Percentiles rank a stretch among this genome's conserved stretches.
Evolutionary conservation across 164 flowering plant genomes (phyloP).

Genomic region (Platanus orientalis): DNA sequence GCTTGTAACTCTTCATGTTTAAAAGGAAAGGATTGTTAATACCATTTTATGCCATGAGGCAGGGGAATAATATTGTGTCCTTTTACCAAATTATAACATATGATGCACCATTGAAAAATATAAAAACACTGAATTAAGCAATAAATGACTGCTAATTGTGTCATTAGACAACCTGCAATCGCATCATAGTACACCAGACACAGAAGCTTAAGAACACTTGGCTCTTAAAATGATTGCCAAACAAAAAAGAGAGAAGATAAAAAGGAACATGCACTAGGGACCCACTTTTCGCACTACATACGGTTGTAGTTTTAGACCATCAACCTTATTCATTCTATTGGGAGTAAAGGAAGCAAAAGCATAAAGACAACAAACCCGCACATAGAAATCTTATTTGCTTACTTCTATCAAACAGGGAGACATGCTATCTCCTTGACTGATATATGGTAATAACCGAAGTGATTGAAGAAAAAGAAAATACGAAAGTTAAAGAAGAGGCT

Average conservation of each 20-base stretch:
- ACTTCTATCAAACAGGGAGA: background rate
- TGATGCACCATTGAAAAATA: no score
- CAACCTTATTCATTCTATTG: background rate
- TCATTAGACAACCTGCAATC: no score
- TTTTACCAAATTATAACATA: no score
- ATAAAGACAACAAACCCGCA: background rate
- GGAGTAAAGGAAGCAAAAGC: no score
- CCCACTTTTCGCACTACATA: background rate
- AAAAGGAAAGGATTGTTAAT: no score
- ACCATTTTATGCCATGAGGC: no score
- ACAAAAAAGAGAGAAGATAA: background rate
- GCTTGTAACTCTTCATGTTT: no score
- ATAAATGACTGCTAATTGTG: no score
- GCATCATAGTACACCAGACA: background rate
- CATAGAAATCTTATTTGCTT: no score
- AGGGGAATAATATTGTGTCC: no score
- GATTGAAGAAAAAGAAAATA: background rate
- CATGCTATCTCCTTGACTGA: background rate
- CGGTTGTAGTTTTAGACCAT: background rate
- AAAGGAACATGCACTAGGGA: background rate
- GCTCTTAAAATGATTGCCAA: background rate
- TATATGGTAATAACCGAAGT: background rate
- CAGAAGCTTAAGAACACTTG: background rate
- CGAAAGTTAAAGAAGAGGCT: background rate
- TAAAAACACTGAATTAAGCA: no score